These are phyloP conservation scores for Rubroshorea leprosula DNA, from an alignment of 345 rosid genomes.

Conservation along the genomic window DNA sequence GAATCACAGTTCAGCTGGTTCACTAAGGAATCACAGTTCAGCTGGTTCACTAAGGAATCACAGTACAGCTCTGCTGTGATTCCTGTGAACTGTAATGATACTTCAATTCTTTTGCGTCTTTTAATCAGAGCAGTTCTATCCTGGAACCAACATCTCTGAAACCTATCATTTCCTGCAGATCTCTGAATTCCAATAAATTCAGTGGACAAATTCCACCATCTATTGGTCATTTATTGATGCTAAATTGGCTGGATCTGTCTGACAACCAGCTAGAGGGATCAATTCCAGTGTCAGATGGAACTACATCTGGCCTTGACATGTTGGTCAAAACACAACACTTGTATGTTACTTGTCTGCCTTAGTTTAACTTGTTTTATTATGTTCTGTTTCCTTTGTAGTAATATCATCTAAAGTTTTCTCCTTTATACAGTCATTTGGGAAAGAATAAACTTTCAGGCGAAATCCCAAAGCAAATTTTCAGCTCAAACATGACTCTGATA, in stretches of 20 bases:
- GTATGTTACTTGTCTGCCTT: conserved; percentile 35
- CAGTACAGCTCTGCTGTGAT: too few species aligned
- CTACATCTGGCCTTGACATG: conserved; percentile 72
- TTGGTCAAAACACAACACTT: conserved; percentile 67
- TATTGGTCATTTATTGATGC: conserved; percentile 55
- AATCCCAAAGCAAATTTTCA: conserved; percentile 62
- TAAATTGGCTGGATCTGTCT: conserved; percentile 82
- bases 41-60: not conserved
- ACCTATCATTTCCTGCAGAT: conserved; percentile 40
- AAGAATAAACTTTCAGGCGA: conserved; percentile 55
- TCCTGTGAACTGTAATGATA: too few species aligned
- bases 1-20: too few species aligned
- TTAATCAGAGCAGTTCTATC: too few species aligned
- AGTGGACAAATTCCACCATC: conserved; percentile 67
- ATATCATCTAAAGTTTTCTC: not conserved
- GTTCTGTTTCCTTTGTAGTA: not conserved
- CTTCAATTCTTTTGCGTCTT: too few species aligned
- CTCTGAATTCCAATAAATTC: conserved; percentile 67
- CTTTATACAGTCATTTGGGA: conserved; percentile 63
- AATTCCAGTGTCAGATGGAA: conserved; percentile 69
- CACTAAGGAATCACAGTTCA: too few species aligned
- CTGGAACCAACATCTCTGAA: too few species aligned
- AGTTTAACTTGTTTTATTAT: not conserved
- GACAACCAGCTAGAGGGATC: conserved; percentile 66
- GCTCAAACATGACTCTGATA: conserved; percentile 51